These are phyloP conservation scores for Aeschynomene evenia DNA, from an alignment of 306 rosid species.

Conservation along the genomic window DNA sequence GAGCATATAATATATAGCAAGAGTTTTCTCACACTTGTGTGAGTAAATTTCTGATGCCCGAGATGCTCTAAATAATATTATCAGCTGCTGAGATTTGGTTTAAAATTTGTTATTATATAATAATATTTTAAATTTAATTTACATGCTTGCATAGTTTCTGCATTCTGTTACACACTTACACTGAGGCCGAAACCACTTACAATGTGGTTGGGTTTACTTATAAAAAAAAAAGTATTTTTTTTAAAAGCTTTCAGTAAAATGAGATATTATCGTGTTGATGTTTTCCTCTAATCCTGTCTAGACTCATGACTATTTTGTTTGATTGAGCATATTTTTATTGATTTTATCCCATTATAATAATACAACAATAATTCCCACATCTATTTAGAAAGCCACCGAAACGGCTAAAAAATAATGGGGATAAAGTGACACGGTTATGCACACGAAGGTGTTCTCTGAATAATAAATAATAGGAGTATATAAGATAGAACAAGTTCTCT, in stretches of 20 bases:
- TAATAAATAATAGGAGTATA: too few relatives aligned
- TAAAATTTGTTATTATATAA: not conserved
- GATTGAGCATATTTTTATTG: too few relatives aligned
- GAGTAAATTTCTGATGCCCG: not conserved
- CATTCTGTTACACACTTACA: not conserved
- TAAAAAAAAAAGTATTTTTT: not conserved
- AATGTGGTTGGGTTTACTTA: not conserved
- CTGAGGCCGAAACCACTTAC: not conserved
- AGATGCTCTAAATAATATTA: not conserved
- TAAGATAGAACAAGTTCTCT: not conserved
- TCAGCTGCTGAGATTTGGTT: not conserved
- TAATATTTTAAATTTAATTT: too few relatives aligned
- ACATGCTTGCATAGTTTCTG: not conserved
- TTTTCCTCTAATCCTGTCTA: not conserved
- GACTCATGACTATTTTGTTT: not conserved
- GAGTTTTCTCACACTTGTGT: conserved; percentile 22
- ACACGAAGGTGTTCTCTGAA: not conserved
- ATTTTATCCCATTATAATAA: too few relatives aligned
- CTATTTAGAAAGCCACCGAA: not conserved
- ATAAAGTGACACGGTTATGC: not conserved
- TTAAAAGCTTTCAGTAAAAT: not conserved
- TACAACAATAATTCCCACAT: not conserved
- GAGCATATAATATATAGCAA: conserved; percentile 19
- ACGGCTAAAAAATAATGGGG: not conserved
- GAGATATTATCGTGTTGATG: too few relatives aligned